A percentile compares a stretch with the other conserved stretches of the same genome.
phyloP scores from a whole-genome alignment of 805 yeast species.

The Kluyveromyces dobzhanskii region DNA sequence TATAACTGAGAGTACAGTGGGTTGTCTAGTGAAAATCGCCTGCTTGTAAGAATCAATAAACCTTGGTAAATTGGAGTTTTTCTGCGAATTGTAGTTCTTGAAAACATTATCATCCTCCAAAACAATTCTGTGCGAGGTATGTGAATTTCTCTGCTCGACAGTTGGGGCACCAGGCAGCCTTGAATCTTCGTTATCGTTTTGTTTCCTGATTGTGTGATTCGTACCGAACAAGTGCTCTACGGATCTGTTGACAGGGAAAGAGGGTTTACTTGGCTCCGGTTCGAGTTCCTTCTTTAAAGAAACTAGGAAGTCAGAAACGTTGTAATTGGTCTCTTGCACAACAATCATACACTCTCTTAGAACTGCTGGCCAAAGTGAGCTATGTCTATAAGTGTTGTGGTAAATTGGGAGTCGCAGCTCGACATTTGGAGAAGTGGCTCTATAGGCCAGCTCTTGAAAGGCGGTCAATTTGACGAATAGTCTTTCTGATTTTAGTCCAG shows the following conservation, averaged over 20 bases:
- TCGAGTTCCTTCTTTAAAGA: conserved; percentile 6
- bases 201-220: conserved; percentile 17
- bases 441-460: conserved; percentile 64
- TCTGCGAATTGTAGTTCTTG: conserved; percentile 7
- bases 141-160: conserved; percentile 1
- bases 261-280: conserved; percentile 14
- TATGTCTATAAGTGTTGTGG: conserved; percentile 37
- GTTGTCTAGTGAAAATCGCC: conserved; percentile 20
- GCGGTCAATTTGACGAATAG: conserved; percentile 53
- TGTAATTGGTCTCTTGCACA: conserved; percentile 40
- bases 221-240: conserved; percentile 28
- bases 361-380: conserved; percentile 49
- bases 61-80: conserved; percentile 4
- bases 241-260: background rate
- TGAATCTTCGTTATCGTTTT: background rate
- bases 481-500: conserved; percentile 50
- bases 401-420: conserved; percentile 48
- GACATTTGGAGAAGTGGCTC: conserved; percentile 42
- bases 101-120: conserved; percentile 19
- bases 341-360: conserved; percentile 52
- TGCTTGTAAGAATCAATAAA: conserved; percentile 16
- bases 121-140: conserved; percentile 16
- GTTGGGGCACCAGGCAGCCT: conserved; percentile 16
- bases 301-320: conserved; percentile 22
- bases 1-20: conserved; percentile 15